Evolutionary conservation across 352 stramenopile species (phyloP), one percentile per base, ranked within the genome.

Genomic region (Globisporangium nunn): DNA sequence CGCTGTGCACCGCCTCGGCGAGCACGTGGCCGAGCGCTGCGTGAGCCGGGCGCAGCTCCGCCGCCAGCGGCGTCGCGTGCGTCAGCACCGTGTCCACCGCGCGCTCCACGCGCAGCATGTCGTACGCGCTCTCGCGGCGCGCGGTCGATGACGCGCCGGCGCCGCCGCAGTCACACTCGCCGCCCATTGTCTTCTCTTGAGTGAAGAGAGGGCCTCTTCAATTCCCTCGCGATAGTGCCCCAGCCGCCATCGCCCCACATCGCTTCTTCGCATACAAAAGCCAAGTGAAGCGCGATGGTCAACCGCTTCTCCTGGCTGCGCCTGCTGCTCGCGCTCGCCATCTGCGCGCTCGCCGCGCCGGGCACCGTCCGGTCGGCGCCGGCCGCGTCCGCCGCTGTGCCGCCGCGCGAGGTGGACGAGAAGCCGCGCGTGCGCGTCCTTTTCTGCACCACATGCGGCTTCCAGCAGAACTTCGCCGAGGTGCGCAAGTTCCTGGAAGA

Each of bases 401-500:
- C 2, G 52, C 41, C 14, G 50, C 33, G 4, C 2, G 11, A 43
- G 37, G 2, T 10, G 37, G 7, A 43, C 4, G 7, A 10, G 10
- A 4, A 17, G 37, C 37, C 37, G 37, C 7, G 11, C 37, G 72
- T 93, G 43, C 74, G 66, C 54, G 64, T 93, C 37, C 63, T 66
- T 35, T 90, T 73, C 66, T 93, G 83, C 59, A 81, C 79, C 46
- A 76, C 83, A 51, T 93, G 83, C 62, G 83, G 83, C 55, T 93
- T 87, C 70, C 66, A 79, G 61, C 78, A 91, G 55, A 93, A 90
- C 68, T 93, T 87, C 56, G 43, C 68, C 18, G 72, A 93, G 59
- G 70, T 91, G 35, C 83, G 82, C 59, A 71, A 66, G 45, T 78
- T 74, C 55, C 50, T 93, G 47, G 82, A 88, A 64, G 70, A 90